Conservation (phyloP, 768 basidiomycete genomes). For the Tremella yokohamensis region DNA sequence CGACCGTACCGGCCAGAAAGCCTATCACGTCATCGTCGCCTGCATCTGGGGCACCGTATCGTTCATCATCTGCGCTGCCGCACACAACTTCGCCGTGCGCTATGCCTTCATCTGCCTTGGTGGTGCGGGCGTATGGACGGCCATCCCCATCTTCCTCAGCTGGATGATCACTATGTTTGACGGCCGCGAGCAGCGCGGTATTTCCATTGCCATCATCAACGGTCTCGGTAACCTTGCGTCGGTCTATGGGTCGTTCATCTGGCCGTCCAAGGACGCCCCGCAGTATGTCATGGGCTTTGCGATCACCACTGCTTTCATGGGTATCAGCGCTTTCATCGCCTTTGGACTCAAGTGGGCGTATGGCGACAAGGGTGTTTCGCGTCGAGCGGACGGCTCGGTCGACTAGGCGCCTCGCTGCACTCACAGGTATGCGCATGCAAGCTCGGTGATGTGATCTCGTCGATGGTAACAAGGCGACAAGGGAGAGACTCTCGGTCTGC, state of each 20-base stretch:
- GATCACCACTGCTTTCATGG: conserved; percentile 43
- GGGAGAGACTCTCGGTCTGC: too few species aligned
- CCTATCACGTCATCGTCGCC: conserved; percentile 40
- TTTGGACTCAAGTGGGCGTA: conserved; percentile 33
- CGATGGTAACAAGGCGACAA: too few species aligned
- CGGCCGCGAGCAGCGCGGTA: conserved; percentile 46
- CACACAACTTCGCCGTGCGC: conserved; percentile 32
- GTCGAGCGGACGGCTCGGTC: too few species aligned
- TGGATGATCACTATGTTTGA: conserved; percentile 50
- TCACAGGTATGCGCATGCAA: too few species aligned
- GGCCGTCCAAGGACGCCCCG: conserved; percentile 44
- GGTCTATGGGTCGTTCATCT: conserved; percentile 50
- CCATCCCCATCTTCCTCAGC: conserved; percentile 43
- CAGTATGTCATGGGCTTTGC: conserved; percentile 42
- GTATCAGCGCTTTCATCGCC: conserved; percentile 21
- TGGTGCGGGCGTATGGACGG: conserved; percentile 48
- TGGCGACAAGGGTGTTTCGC: conserved; percentile 27
- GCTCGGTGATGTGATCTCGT: too few species aligned
- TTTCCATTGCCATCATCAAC: conserved; percentile 48
- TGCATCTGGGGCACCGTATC: conserved; percentile 21
- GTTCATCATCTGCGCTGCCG: conserved; percentile 43
- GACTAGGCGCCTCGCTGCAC: too few species aligned
- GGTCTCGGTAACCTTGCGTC: conserved; percentile 46
- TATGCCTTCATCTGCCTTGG: conserved; percentile 50
- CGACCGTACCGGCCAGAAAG: conserved; percentile 43